Conservation (phyloP, 2,329 filamentous ascomycete species). For the Fusarium subglutinans region DNA sequence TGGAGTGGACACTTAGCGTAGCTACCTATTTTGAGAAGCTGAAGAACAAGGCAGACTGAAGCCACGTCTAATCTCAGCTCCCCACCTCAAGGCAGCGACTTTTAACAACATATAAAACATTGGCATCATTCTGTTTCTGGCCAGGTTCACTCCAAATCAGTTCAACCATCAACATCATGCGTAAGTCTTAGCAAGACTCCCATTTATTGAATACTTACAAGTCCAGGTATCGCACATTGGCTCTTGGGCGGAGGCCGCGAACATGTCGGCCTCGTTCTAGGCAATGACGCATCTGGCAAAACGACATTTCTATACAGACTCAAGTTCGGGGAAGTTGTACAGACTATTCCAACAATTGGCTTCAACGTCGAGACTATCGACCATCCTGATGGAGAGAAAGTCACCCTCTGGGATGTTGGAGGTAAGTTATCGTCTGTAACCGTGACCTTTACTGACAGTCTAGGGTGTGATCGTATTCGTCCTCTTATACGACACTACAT, state of each 20-base stretch:
- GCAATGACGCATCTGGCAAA: conserved; percentile 65
- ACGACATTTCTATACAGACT: conserved; percentile 81
- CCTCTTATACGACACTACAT: conserved; percentile 44
- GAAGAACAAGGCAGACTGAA: conserved; percentile 26
- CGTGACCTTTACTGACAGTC: background rate
- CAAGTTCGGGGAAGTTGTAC: conserved; percentile 92
- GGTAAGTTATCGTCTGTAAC: conserved; percentile 14
- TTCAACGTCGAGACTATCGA: conserved; percentile 90
- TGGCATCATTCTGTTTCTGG: background rate
- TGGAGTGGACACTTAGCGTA: background rate
- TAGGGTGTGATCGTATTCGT: conserved; percentile 44
- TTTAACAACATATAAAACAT: conserved; percentile 12
- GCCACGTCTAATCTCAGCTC: conserved; percentile 35
- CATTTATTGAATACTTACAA: background rate
- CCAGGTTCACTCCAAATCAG: rapidly evolving
- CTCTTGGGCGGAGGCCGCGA: conserved; percentile 31
- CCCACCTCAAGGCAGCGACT: conserved; percentile 38
- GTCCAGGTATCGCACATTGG: conserved; percentile 36
- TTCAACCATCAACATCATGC: conserved; percentile 17
- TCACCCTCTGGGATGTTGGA: conserved; percentile 45
- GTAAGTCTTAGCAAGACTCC: background rate
- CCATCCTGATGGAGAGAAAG: conserved; percentile 24
- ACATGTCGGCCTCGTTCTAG: conserved; percentile 33
- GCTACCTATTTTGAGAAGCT: background rate
- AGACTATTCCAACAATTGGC: conserved; percentile 92